Evolutionary conservation across 2,329 filamentous ascomycete genomes (phyloP).

Genomic region (Pseudogymnoascus sp.): DNA sequence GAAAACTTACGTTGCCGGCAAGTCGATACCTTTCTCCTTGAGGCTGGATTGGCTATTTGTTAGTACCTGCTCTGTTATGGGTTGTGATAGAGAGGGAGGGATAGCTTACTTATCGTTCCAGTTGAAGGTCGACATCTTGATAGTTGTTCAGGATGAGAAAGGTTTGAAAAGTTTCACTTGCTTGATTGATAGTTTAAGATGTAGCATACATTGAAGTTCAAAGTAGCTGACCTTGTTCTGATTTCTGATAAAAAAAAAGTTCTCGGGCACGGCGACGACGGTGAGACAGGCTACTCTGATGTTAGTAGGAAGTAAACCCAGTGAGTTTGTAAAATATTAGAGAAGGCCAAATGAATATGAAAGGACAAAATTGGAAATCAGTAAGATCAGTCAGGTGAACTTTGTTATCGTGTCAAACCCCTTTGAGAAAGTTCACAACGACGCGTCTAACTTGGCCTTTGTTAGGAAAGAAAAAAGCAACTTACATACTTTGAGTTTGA

Average conservation of each 20-base stretch:
- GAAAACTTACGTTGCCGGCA: conserved; percentile 12
- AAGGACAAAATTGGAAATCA: neutral
- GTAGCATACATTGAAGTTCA: neutral
- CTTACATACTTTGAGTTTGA: neutral
- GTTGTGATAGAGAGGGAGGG: neutral
- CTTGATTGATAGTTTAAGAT: neutral
- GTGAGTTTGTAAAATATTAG: neutral
- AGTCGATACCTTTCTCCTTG: conserved; percentile 10
- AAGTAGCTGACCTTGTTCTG: neutral
- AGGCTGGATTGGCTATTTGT: neutral
- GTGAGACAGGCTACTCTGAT: neutral
- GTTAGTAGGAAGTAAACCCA: neutral
- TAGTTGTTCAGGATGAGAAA: neutral
- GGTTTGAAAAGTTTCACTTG: neutral
- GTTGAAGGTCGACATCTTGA: neutral
- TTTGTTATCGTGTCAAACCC: neutral
- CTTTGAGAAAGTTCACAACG: neutral
- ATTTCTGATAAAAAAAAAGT: neutral
- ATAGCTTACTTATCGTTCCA: conserved; percentile 3
- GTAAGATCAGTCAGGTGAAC: neutral
- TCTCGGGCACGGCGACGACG: neutral
- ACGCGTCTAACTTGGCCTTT: neutral
- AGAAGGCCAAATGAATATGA: neutral
- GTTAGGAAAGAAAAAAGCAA: neutral
- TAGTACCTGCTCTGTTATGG: neutral